These are phyloP conservation scores for Diplodia sapinea DNA, from an alignment of 2,329 filamentous ascomycete species.

Conservation along the genomic window DNA sequence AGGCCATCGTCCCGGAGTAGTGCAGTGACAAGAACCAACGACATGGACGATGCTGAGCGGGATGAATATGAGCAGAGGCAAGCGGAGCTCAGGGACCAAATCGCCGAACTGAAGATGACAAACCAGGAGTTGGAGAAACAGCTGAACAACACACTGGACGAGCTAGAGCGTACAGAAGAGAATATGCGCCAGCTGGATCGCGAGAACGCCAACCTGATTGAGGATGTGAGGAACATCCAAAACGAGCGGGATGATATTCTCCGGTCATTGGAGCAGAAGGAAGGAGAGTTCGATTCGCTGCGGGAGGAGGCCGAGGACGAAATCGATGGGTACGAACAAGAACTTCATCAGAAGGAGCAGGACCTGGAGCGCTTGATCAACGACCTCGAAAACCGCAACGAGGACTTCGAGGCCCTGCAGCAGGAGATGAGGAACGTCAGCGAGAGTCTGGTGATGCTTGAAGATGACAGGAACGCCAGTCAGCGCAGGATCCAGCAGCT, in stretches of 20 bases:
- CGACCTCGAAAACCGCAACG: conserved; percentile 76
- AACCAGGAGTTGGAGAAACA: conserved; percentile 88
- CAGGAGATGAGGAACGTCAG: conserved; percentile 92
- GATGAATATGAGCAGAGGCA: conserved; percentile 87
- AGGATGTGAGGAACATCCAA: conserved; percentile 79
- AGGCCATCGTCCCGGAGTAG: conserved; percentile 78
- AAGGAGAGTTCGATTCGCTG: conserved; percentile 59
- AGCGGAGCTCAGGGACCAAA: conserved; percentile 81
- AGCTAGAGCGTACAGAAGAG: conserved; percentile 70
- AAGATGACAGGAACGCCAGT: conserved; percentile 86
- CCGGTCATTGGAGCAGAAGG: conserved; percentile 70
- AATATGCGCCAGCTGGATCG: conserved; percentile 71
- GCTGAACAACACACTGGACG: conserved; percentile 79
- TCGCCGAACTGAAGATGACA: conserved; percentile 83
- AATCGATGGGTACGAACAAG: conserved; percentile 63
- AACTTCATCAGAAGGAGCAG: conserved; percentile 73
- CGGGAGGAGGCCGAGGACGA: conserved; percentile 65
- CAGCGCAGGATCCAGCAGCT: conserved; percentile 79
- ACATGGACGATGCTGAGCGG: conserved; percentile 74
- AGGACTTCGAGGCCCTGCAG: conserved; percentile 91
- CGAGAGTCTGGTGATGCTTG: conserved; percentile 81
- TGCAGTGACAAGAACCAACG: conserved; percentile 60
- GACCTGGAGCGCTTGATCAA: conserved; percentile 73
- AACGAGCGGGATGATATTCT: conserved; percentile 86
- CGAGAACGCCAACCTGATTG: conserved; percentile 80